Conservation (phyloP, 805 yeast species). For the Kluyveromyces siamensis region DNA sequence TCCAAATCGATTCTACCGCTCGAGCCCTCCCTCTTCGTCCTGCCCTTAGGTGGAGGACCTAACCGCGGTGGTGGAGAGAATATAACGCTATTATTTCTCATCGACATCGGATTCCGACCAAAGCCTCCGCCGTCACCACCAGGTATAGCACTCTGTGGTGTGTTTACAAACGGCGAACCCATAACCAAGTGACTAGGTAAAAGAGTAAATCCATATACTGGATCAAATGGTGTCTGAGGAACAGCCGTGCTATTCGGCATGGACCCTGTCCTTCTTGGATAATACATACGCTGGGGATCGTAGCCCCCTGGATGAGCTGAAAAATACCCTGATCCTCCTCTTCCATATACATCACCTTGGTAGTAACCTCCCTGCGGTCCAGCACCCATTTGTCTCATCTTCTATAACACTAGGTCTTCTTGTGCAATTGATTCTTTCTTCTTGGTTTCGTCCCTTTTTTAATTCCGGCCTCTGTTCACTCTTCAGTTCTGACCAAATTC, state of each 20-base stretch:
- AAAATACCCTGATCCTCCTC: neutral
- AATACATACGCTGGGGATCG: constrained; percentile 8
- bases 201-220: constrained; percentile 50
- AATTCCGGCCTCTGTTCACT: no score
- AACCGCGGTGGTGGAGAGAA: neutral
- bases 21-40: neutral
- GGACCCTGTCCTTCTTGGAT: constrained; percentile 12
- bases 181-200: constrained; percentile 54
- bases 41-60: neutral
- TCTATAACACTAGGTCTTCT: neutral
- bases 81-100: neutral
- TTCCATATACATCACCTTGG: neutral
- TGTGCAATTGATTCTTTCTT: neutral
- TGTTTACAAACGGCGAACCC: constrained; percentile 47
- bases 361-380: neutral
- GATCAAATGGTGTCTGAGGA: constrained; percentile 51
- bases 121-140: neutral
- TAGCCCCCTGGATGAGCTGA: neutral
- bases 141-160: constrained; percentile 17
- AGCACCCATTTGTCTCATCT: neutral
- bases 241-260: constrained; percentile 7
- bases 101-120: neutral
- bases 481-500: neutral
- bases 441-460: neutral
- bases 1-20: neutral